Conservation (phyloP, 306 rosid species). For the apple (Malus domestica) region DNA sequence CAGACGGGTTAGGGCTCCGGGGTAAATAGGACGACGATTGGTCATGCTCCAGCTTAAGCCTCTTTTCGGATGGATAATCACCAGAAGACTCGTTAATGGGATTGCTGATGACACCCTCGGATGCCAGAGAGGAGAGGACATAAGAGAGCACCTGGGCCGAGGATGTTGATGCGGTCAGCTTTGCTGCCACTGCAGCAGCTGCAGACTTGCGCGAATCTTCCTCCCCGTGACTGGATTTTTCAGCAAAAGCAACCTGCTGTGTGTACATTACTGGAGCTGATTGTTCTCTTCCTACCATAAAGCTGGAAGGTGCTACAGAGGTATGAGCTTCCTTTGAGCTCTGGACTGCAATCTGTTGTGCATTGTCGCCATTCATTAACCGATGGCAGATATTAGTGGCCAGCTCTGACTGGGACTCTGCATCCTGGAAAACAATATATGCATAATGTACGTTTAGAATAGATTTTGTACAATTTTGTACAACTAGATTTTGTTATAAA, state of each 20-base stretch:
- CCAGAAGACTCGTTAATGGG: constrained; percentile 47
- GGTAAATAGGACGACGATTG: constrained; percentile 45
- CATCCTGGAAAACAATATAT: constrained; percentile 49
- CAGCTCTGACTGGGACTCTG: constrained; percentile 71
- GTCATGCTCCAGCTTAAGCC: constrained; percentile 63
- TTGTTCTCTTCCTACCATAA: constrained; percentile 62
- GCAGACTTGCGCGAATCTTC: constrained; percentile 91
- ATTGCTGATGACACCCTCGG: constrained; percentile 84
- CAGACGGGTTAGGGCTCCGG: constrained; percentile 52
- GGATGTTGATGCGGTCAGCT: constrained; percentile 88
- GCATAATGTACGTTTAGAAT: neutral
- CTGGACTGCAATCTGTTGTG: constrained; percentile 43
- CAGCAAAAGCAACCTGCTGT: constrained; percentile 38
- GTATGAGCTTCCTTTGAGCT: constrained; percentile 59
- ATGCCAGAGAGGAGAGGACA: constrained; percentile 89
- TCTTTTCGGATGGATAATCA: constrained; percentile 69
- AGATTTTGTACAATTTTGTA: neutral
- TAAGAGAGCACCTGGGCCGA: constrained; percentile 91
- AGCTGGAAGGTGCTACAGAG: constrained; percentile 47
- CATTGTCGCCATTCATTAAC: constrained; percentile 37
- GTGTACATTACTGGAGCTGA: constrained; percentile 75
- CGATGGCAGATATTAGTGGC: constrained; percentile 45
- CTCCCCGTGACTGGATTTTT: constrained; percentile 47
- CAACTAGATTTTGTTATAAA: neutral
- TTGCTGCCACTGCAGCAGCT: constrained; percentile 98